Evolutionary conservation across 2,329 filamentous ascomycete genomes (phyloP), one percentile per base, ranked within the genome.

Genomic region (Diplodia mutila): DNA sequence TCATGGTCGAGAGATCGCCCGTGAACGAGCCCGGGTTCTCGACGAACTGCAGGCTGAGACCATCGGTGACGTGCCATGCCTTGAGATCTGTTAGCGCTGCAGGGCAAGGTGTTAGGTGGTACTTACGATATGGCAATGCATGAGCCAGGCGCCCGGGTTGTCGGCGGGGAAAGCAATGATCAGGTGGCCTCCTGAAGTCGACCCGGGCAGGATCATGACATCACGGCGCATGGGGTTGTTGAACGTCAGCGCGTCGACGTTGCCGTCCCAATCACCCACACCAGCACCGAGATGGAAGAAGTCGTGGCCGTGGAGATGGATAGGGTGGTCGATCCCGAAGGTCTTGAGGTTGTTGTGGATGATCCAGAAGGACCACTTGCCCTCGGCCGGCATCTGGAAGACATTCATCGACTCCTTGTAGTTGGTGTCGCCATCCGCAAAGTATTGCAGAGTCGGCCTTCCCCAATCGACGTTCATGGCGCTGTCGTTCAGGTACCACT

Each of bases 1-100:
- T 66, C 69, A 59, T 72, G 71, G 1, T 74, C 74, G 57, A 77
- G 70, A 66, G 25, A 2, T 49, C 64, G 2, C 69, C 68, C 37
- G 63, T 64, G 9, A 77, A 75, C 65, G 75, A 73, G 16, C 69
- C 66, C 63, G 75, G 73, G 39, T 78, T 72, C 72, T 85, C 86
- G 11, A 87, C 70, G 71, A 87, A 86, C 73, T 87, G 83, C 39
- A 86, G 75, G 7, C 79, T 81, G 21, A 90, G 79, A 1, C 77
- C 77, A 51, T 78, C 75, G 3, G 71, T 72, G 0, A 74, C 77
- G 64, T 78, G 77, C 73, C 73, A 78, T 3, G 76, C 76, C 61
- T 59, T 9, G 25, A 46, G 39, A 25, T 34, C 25, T 51, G 37
- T 46, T 21, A 65, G 54, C 54, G 32, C 18, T 37, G n/a, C 32